Base-by-base conservation (phyloP, 2,329 filamentous ascomycete genomes). In the Emericellopsis cladophorae region DNA sequence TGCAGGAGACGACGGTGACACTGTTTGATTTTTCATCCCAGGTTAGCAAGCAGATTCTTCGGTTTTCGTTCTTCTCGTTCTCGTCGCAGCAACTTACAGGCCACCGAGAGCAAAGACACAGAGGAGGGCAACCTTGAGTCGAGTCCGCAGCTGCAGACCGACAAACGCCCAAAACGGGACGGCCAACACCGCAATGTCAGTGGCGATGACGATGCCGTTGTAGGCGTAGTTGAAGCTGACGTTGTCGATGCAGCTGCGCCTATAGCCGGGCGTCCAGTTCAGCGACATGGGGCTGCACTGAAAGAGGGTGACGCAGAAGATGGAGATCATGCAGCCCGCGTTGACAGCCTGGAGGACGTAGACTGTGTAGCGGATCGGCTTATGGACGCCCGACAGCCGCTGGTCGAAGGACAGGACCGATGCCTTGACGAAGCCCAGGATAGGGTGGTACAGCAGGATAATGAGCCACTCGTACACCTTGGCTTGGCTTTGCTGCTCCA, bases 391-490 rank as follows among this genome's bases (percentile, higher is more conserved):
- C 14, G 58, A 55, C 5, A 65, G 50, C 5, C 59, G 57, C 22
- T 59, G 49, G 32, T 64, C 52, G 45, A 64, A 64, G 8, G 62
- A 44, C 14, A 65, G 51, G 21, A 64, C 51, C 5, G 62, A 65
- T 6, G 58, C 55, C 46, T 65, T 65, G 40, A 64, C 59, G 24
- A 65, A 51, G 21, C 42, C 44, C 32, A 46, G 45, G 38, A 48
- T 41, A 2, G 44, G 46, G 35, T 48, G 45, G 37, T 48, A 46
- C 15, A 46, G 43, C 16, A 46, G 33, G 41, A 48, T 46, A 35
- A 45, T 48, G 38, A 46, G 46, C 46, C 46, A 47, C 33, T 47
- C 46, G 42, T 45, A 47, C 23, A 47, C 38, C 40, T 47, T 47
- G 24, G 42, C 40, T 32, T 24, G 31, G 15, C 37, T n/a, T 41